A percentile compares a stretch with the other conserved stretches of the same genome.
phyloP scores from a whole-genome alignment of 306 rosid genomes.

The Datisca glomerata region DNA sequence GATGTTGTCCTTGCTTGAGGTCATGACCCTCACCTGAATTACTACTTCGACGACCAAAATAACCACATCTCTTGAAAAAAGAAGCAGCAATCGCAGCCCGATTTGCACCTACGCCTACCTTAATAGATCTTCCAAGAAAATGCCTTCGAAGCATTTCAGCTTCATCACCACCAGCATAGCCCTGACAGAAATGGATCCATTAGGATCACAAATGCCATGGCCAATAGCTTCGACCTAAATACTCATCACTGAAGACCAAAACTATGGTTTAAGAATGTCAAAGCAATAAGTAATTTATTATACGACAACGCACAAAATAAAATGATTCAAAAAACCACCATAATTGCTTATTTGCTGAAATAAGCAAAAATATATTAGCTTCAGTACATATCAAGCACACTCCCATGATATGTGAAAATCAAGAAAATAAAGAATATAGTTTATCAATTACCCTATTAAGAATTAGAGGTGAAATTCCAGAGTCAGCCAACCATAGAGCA shows the following conservation, averaged over 20 bases:
- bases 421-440: no score
- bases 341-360: no score
- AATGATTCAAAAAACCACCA: no score
- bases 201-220: conserved; percentile 3
- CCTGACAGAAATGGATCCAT: conserved; percentile 32
- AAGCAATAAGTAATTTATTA: no score
- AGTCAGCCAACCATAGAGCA: conserved; percentile 42
- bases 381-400: no score
- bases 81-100: conserved; percentile 45
- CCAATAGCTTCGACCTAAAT: no score
- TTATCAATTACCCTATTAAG: conserved; percentile 72
- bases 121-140: conserved; percentile 45
- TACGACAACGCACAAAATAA: no score
- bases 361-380: no score
- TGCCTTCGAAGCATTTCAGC: conserved; percentile 80
- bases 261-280: no score
- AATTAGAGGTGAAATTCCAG: conserved; percentile 58
- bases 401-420: no score
- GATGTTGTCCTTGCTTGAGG: conserved; percentile 12
- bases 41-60: conserved; percentile 25
- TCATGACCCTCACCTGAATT: conserved; percentile 17
- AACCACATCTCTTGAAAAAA: conserved; percentile 52
- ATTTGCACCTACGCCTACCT: conserved; percentile 74
- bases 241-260: no score
- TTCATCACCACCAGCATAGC: conserved; percentile 95